phyloP scores from a whole-genome alignment of 106 monocot genomes.

The Dendrobium chrysotoxum region DNA sequence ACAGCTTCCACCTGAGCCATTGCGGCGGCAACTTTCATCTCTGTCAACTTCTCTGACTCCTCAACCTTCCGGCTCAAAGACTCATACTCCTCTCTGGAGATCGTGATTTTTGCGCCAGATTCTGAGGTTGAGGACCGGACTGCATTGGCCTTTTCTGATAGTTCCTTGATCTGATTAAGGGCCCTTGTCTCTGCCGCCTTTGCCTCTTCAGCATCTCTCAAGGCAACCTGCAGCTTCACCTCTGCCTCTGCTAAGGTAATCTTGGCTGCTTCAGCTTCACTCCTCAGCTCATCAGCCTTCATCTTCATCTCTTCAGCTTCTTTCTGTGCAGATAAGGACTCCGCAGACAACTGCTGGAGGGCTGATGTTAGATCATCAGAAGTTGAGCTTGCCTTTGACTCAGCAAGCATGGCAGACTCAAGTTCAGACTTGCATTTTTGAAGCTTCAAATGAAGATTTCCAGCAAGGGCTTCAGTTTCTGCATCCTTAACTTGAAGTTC shows the following conservation, averaged over 20 bases:
- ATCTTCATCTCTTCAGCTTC: conserved; percentile 65
- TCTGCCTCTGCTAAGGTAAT: conserved; percentile 45
- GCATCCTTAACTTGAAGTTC: conserved; percentile 58
- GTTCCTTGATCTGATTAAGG: conserved; percentile 43
- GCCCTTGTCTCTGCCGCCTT: conserved; percentile 58
- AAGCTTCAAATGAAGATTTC: conserved; percentile 50
- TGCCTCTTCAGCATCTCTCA: conserved; percentile 63
- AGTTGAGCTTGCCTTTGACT: conserved; percentile 34
- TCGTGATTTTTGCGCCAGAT: conserved; percentile 55
- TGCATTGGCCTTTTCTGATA: conserved; percentile 41
- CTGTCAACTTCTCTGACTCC: conserved; percentile 50
- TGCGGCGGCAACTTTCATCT: conserved; percentile 69
- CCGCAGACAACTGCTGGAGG: conserved; percentile 53
- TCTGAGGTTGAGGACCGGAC: conserved; percentile 54
- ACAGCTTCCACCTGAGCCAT: conserved; percentile 70
- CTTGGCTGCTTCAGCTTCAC: conserved; percentile 43
- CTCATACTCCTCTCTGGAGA: conserved; percentile 59
- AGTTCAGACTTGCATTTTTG: conserved; percentile 66
- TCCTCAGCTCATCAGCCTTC: conserved; percentile 36
- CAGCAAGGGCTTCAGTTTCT: conserved; percentile 48
- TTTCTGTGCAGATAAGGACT: conserved; percentile 41
- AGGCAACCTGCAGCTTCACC: conserved; percentile 43
- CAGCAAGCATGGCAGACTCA: conserved; percentile 34
- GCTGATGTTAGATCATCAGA: conserved; percentile 45
- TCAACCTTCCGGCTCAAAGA: conserved; percentile 53